phyloP scores from a whole-genome alignment of 331 rosid genomes.

The Malus hybrid region DNA sequence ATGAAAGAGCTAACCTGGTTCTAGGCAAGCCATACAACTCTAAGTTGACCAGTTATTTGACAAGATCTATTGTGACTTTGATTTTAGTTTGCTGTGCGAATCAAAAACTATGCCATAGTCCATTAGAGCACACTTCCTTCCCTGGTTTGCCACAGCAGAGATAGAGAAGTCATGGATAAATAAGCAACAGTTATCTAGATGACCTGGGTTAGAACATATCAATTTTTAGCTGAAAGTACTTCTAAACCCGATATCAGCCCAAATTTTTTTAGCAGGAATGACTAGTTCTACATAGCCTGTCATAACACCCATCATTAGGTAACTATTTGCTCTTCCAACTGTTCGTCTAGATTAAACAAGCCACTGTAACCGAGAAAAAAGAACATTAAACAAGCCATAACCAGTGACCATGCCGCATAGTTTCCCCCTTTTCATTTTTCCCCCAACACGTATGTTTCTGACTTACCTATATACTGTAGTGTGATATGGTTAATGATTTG shows the following conservation, averaged over 20 bases:
- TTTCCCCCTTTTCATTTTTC: background rate
- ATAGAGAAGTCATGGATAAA: background rate
- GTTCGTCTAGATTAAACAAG: background rate
- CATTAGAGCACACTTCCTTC: background rate
- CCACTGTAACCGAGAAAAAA: too few relatives aligned
- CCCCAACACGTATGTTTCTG: background rate
- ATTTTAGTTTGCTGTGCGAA: background rate
- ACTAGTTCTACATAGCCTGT: background rate
- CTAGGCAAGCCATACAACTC: background rate
- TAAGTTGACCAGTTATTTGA: background rate
- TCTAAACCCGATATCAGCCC: background rate
- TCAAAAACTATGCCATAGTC: background rate
- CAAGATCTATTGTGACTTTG: background rate
- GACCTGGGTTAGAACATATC: background rate
- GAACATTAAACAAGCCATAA: background rate
- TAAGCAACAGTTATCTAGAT: background rate
- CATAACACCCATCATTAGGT: background rate
- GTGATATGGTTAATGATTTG: background rate
- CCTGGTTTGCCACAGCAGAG: background rate
- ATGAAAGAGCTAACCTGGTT: background rate
- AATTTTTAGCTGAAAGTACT: background rate
- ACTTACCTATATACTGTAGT: background rate
- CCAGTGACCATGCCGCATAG: background rate
- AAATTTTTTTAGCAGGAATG: background rate
- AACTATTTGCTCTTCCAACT: background rate